These are phyloP conservation scores for Salvia rosmarinus DNA, from an alignment of 257 asterid species.

Conservation along the genomic window DNA sequence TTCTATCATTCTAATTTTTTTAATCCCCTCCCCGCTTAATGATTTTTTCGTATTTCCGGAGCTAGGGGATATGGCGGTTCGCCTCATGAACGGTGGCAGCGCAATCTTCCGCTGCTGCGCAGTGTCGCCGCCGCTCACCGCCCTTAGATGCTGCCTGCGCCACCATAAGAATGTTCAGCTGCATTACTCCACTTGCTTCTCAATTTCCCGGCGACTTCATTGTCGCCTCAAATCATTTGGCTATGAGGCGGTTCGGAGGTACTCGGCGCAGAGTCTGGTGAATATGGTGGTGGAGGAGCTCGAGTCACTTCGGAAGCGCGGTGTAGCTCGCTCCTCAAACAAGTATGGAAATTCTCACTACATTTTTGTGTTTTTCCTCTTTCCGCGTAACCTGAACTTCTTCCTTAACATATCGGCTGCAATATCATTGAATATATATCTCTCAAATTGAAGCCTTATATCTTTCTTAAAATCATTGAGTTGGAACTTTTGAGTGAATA, in stretches of 20 bases:
- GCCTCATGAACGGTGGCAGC: slow-evolving; percentile 70
- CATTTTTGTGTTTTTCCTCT: slow-evolving; percentile 22
- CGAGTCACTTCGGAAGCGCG: slow-evolving; percentile 49
- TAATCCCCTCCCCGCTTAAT: slow-evolving; percentile 12
- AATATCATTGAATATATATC: not conserved
- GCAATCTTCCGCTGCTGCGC: slow-evolving; percentile 64
- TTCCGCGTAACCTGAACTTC: not conserved
- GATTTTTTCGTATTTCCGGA: slow-evolving; percentile 21
- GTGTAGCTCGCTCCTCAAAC: slow-evolving; percentile 62
- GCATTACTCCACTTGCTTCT: slow-evolving; percentile 36
- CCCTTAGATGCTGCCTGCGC: slow-evolving; percentile 48
- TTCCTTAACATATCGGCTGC: not conserved
- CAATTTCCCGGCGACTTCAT: slow-evolving; percentile 40
- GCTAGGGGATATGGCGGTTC: slow-evolving; percentile 67
- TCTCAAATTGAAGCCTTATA: slow-evolving; percentile 12
- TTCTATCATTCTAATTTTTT: slow-evolving; percentile 21
- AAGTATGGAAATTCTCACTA: slow-evolving; percentile 50
- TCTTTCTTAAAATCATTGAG: not conserved
- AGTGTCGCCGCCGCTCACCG: slow-evolving; percentile 57
- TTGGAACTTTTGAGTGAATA: slow-evolving; percentile 18
- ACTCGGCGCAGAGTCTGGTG: slow-evolving; percentile 63
- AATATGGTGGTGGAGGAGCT: slow-evolving; percentile 64
- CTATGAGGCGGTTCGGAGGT: slow-evolving; percentile 48
- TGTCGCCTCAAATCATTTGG: slow-evolving; percentile 37
- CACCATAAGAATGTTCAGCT: slow-evolving; percentile 36